These are phyloP conservation scores for Discostella stelligera DNA, from an alignment of 352 stramenopile genomes.

Conservation along the genomic window DNA sequence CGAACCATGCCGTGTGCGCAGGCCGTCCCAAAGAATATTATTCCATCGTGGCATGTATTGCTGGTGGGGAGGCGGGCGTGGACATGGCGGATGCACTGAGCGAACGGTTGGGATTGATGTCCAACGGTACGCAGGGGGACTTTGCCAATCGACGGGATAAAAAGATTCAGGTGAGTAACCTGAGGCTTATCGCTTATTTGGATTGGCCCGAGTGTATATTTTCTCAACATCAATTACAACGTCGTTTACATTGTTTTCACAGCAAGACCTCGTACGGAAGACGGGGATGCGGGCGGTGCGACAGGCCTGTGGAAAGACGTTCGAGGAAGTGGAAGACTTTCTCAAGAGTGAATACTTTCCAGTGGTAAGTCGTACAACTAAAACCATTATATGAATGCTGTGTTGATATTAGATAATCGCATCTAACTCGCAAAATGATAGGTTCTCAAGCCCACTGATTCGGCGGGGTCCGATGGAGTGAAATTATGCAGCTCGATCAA, in stretches of 20 bases:
- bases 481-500: constrained; percentile 88
- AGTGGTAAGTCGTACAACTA: constrained; percentile 45
- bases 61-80: constrained; percentile 91
- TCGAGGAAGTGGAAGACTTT: constrained; percentile 86
- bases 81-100: constrained; percentile 88
- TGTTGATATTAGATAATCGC: background rate
- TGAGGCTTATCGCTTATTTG: too few relatives aligned
- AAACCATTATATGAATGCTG: background rate
- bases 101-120: constrained; percentile 86
- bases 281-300: constrained; percentile 87
- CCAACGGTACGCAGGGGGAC: constrained; percentile 82
- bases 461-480: constrained; percentile 91
- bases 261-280: constrained; percentile 81
- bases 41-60: constrained; percentile 85
- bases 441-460: constrained; percentile 93
- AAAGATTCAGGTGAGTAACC: constrained; percentile 45
- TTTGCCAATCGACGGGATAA: constrained; percentile 77
- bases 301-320: constrained; percentile 79
- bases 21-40: constrained; percentile 49
- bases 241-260: background rate
- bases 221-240: background rate
- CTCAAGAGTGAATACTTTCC: constrained; percentile 80
- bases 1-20: background rate
- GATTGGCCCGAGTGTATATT: background rate
- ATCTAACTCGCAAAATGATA: background rate